These are phyloP conservation scores for Trametes punicea DNA, from an alignment of 768 basidiomycete species.

Conservation along the genomic window DNA sequence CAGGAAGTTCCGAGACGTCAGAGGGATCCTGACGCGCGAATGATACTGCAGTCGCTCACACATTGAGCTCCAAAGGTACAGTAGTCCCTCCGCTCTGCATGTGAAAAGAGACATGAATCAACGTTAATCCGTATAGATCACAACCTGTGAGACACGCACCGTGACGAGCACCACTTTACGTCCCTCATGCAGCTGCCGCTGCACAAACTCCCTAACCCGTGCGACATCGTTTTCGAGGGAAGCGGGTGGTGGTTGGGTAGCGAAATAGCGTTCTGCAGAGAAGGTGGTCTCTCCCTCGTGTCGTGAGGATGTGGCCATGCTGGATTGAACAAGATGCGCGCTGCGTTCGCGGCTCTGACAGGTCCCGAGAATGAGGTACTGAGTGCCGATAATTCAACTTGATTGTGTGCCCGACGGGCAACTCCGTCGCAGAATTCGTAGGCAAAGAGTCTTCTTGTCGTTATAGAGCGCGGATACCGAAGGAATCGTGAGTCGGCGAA, in stretches of 20 bases:
- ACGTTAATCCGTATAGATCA: constrained; percentile 12
- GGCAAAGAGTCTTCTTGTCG: background rate
- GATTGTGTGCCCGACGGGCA: background rate
- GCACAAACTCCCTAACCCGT: constrained; percentile 64
- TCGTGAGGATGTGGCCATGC: constrained; percentile 16
- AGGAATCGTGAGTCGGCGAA: background rate
- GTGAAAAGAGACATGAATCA: constrained; percentile 7
- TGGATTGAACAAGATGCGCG: background rate
- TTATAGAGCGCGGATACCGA: background rate
- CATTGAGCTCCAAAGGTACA: constrained; percentile 96
- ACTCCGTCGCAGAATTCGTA: background rate
- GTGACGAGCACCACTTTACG: constrained; percentile 91
- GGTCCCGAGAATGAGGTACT: background rate
- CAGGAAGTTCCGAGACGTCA: constrained; percentile 20
- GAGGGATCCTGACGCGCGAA: constrained; percentile 3
- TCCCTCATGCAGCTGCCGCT: constrained; percentile 57
- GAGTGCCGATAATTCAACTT: too few relatives aligned
- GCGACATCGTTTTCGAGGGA: constrained; percentile 66
- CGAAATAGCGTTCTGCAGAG: constrained; percentile 89
- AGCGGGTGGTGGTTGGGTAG: constrained; percentile 76
- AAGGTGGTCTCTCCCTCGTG: constrained; percentile 39
- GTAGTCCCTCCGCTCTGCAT: constrained; percentile 95
- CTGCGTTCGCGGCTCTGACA: background rate
- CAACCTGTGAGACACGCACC: constrained; percentile 47
- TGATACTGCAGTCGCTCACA: constrained; percentile 57